These are phyloP conservation scores for Gossypium rotundifolium DNA, from an alignment of 345 rosid genomes.

Conservation along the genomic window DNA sequence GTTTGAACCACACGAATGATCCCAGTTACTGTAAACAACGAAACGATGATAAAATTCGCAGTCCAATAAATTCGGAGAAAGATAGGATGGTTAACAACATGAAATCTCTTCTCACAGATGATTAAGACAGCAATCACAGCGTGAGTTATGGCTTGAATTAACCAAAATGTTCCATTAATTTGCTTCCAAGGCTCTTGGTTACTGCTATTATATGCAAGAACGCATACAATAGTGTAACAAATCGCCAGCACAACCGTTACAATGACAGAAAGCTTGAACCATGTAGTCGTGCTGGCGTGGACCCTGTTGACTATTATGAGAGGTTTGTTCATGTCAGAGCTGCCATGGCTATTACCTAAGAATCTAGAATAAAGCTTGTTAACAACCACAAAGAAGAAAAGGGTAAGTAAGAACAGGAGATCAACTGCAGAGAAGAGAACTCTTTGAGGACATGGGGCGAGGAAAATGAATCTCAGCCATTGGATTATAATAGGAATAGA, in stretches of 20 bases:
- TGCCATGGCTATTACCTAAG: slow-evolving; percentile 16
- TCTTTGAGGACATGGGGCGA: slow-evolving; percentile 83
- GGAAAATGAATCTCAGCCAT: slow-evolving; percentile 71
- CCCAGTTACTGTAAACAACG: slow-evolving; percentile 50
- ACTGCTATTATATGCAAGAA: slow-evolving; percentile 38
- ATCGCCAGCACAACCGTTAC: slow-evolving; percentile 40
- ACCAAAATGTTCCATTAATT: slow-evolving; percentile 52
- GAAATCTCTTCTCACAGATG: slow-evolving; percentile 63
- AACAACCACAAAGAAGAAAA: slow-evolving; percentile 35
- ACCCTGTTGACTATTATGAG: slow-evolving; percentile 36
- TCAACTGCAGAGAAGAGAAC: slow-evolving; percentile 53
- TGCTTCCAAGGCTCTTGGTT: slow-evolving; percentile 34
- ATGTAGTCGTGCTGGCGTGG: slow-evolving; percentile 23
- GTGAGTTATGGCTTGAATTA: slow-evolving; percentile 67
- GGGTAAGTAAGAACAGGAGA: slow-evolving; percentile 40
- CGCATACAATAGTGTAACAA: slow-evolving; percentile 39
- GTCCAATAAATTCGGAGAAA: slow-evolving; percentile 63
- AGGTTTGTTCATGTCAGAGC: slow-evolving; percentile 49
- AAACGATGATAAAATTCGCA: slow-evolving; percentile 32
- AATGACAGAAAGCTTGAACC: slow-evolving; percentile 50
- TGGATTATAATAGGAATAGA: slow-evolving; percentile 41
- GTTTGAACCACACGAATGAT: slow-evolving; percentile 34
- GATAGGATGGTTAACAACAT: slow-evolving; percentile 49
- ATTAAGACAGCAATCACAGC: slow-evolving; percentile 53
- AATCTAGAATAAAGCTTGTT: slow-evolving; percentile 46